These are phyloP conservation scores for Aspergillus jensenii DNA, from an alignment of 2,329 filamentous ascomycete genomes.

Conservation along the genomic window DNA sequence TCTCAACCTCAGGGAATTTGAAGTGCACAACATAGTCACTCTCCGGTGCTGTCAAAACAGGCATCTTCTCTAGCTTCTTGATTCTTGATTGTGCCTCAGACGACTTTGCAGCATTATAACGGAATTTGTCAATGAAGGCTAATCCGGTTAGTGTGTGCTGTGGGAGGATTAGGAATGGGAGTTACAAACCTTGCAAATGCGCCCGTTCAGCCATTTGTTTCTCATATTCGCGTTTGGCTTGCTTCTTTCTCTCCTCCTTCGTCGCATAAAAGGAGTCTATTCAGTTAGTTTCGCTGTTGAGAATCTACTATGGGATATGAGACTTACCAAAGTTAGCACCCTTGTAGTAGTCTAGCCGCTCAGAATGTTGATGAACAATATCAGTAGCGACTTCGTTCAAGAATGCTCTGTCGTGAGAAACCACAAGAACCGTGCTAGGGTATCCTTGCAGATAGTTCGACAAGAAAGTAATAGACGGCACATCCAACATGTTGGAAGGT, in stretches of 20 bases:
- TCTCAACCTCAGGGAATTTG: constrained; percentile 96
- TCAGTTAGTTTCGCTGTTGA: constrained; percentile 14
- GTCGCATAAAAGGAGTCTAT: constrained; percentile 91
- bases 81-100: constrained; percentile 97
- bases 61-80: constrained; percentile 98
- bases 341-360: constrained; percentile 97
- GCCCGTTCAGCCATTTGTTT: constrained; percentile 94
- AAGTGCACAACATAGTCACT: constrained; percentile 95
- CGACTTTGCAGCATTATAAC: constrained; percentile 98
- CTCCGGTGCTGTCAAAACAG: constrained; percentile 84
- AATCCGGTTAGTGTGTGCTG: neutral
- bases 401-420: constrained; percentile 98
- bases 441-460: constrained; percentile 93
- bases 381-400: constrained; percentile 99
- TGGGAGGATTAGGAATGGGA: neutral
- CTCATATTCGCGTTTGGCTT: constrained; percentile 94
- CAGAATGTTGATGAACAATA: constrained; percentile 97
- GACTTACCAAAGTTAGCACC: constrained; percentile 77
- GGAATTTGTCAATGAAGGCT: constrained; percentile 98
- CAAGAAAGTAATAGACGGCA: constrained; percentile 98
- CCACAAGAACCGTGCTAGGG: constrained; percentile 90
- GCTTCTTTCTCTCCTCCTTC: constrained; percentile 95
- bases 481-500: constrained; percentile 99
- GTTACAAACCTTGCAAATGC: constrained; percentile 69
- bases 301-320: neutral